Percentiles rank a stretch among this genome's conserved stretches.
These are phyloP conservation scores for Oxytropis ochrocephala DNA, from an alignment of 306 rosid genomes.

Conservation along the genomic window DNA sequence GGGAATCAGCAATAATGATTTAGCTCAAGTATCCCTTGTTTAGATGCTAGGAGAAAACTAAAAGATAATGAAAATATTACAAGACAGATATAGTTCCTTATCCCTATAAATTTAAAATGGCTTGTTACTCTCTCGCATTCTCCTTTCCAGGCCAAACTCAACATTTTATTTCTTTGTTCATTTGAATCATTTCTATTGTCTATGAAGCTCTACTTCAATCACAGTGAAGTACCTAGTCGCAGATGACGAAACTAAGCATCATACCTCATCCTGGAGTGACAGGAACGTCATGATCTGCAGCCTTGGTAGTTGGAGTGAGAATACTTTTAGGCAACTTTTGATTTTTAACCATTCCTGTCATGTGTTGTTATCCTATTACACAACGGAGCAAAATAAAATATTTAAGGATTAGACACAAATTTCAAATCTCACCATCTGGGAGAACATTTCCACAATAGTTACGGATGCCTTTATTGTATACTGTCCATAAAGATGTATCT, in stretches of 20 bases:
- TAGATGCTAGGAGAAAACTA: neutral
- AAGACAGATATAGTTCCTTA: neutral
- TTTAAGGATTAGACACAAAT: neutral
- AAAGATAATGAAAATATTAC: neutral
- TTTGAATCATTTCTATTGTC: neutral
- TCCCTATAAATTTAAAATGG: neutral
- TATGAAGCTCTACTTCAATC: neutral
- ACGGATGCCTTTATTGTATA: conserved; percentile 69
- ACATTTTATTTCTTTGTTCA: neutral
- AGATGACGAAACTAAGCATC: conserved; percentile 6
- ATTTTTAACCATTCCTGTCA: conserved; percentile 74
- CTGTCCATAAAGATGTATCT: conserved; percentile 92
- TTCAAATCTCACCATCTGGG: conserved; percentile 55
- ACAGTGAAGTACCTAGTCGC: neutral
- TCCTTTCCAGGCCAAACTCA: neutral
- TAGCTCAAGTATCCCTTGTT: neutral
- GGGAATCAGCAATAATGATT: neutral
- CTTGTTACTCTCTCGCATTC: neutral
- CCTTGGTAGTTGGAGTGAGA: conserved; percentile 94
- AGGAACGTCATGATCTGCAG: conserved; percentile 87
- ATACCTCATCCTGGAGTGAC: conserved; percentile 89
- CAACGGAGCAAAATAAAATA: neutral
- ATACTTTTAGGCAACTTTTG: conserved; percentile 71
- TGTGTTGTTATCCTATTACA: conserved; percentile 20
- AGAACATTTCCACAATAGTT: conserved; percentile 84